These are phyloP conservation scores for Saccharomycopsis lassenensis DNA, from an alignment of 805 yeast species.

Conservation along the genomic window DNA sequence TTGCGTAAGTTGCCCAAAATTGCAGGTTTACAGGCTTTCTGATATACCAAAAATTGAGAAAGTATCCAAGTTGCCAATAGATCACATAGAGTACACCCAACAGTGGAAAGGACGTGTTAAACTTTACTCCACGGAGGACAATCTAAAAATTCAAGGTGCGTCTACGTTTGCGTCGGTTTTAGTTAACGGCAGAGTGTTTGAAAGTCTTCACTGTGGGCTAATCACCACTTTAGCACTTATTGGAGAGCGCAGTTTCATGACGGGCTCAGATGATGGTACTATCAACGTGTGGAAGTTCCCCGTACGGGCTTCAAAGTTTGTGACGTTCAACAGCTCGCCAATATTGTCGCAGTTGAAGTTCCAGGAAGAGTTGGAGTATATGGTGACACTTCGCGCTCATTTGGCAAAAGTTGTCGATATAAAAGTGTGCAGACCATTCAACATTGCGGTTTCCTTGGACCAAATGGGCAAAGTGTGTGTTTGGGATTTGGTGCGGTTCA, in stretches of 20 bases:
- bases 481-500: slow-evolving; percentile 54
- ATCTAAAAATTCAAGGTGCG: slow-evolving; percentile 12
- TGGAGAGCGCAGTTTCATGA: slow-evolving; percentile 32
- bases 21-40: slow-evolving; percentile 25
- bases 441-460: slow-evolving; percentile 46
- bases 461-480: slow-evolving; percentile 39
- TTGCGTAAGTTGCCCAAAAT: slow-evolving; percentile 27
- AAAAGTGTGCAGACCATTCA: slow-evolving; percentile 39
- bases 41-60: slow-evolving; percentile 34
- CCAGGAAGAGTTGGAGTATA: slow-evolving; percentile 28
- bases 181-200: slow-evolving; percentile 34
- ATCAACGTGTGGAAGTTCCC: slow-evolving; percentile 47
- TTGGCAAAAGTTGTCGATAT: slow-evolving; percentile 34
- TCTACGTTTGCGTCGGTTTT: slow-evolving; percentile 18
- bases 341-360: slow-evolving; percentile 18
- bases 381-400: slow-evolving; percentile 49
- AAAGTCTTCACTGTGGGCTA: slow-evolving; percentile 30
- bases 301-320: slow-evolving; percentile 21
- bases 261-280: slow-evolving; percentile 48
- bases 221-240: slow-evolving; percentile 33
- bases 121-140: slow-evolving; percentile 21
- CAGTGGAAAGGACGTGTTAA: slow-evolving; percentile 45
- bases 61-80: slow-evolving; percentile 31
- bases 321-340: slow-evolving; percentile 17
- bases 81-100: slow-evolving; percentile 34